Base-by-base conservation (phyloP, 2,329 filamentous ascomycete genomes). In the Achaetomium macrosporum region DNA sequence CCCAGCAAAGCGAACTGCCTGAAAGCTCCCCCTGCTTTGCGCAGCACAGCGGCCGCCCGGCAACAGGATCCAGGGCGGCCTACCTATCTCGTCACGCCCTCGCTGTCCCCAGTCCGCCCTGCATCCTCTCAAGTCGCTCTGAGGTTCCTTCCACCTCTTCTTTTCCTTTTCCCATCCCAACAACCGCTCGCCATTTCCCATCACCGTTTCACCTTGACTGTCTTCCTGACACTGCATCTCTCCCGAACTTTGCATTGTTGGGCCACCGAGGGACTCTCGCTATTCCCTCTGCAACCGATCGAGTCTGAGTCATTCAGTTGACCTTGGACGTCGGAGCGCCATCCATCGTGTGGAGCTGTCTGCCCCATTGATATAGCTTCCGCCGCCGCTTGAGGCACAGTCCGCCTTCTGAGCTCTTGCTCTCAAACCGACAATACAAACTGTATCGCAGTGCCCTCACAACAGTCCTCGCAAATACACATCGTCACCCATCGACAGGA, bases 301-400 rank as follows among this genome's bases (percentile, higher is more conserved):
- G 55, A 54, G 57, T 66, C 62, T 63, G 63, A 65, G 62, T 65
- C 64, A 65, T 65, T 65, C 51, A 59, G 37, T 63, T 63, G 64
- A 63, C 54, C 58, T 64, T 62, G 58, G 61, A 62, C 58, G 54
- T 60, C 57, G 60, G 54, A n/a, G n/a, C n/a, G n/a, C n/a, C n/a
- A 54, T 15, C 51, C 59, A 55, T 57, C 52, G 54, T 59, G 59
- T 61, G 56, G 60, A 60, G 59, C n/a, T n/a, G 59, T 56, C 55
- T 60, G 13, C 25, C 25, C 25, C 25, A 25, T 25, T 25, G 25
- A 31, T 31, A 43, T 36, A 42, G 39, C 47, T 43, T 50, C 41
- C 41, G 30, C 40, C 43, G 50, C 25, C 7, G 25, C 25, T 25
- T 25, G 4, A 25, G 25, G 25, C 25, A 25, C 25, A 25, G 25